These are phyloP conservation scores for Mentha longifolia DNA, from an alignment of 257 asterid genomes.

Conservation along the genomic window DNA sequence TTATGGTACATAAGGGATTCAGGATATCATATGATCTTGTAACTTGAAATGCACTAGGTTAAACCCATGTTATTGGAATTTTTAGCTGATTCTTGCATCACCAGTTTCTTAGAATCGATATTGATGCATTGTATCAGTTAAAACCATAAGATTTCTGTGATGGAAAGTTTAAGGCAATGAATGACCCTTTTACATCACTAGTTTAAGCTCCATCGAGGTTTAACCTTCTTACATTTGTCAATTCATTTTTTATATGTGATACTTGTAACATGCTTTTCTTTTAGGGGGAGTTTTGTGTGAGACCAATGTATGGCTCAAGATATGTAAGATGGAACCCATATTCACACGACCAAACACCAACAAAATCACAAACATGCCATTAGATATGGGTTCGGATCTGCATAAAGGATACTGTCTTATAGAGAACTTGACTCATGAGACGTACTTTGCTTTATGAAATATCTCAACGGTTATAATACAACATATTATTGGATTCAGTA, in stretches of 20 bases:
- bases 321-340: neutral
- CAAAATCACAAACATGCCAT: neutral
- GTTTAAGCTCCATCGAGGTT: neutral
- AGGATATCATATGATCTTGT: conserved; percentile 4
- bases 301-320: too few relatives aligned
- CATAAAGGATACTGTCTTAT: neutral
- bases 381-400: neutral
- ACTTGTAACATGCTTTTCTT: neutral
- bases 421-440: neutral
- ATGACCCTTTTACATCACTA: too few relatives aligned
- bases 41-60: neutral
- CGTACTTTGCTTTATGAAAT: neutral
- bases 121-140: neutral
- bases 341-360: neutral
- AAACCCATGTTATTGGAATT: neutral
- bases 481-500: neutral
- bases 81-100: neutral
- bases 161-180: neutral
- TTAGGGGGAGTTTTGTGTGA: neutral
- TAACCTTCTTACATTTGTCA: neutral
- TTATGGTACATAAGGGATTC: neutral
- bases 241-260: neutral
- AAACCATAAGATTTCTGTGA: neutral
- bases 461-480: neutral
- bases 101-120: neutral